These are phyloP conservation scores for Candida michaelii DNA, from an alignment of 805 yeast genomes.

Conservation along the genomic window DNA sequence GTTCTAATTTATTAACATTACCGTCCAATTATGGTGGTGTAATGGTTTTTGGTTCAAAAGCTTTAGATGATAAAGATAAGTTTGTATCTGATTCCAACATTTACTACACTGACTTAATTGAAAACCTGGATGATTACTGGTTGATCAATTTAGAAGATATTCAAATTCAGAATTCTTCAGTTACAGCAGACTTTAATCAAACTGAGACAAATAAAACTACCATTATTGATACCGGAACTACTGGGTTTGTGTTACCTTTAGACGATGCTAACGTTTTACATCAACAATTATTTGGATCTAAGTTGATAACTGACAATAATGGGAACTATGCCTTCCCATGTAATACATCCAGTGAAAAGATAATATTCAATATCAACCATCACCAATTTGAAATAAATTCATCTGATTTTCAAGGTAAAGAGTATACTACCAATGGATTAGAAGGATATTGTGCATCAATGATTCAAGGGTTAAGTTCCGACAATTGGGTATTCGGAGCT, in stretches of 20 bases:
- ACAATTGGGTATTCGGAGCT: slow-evolving; percentile 63
- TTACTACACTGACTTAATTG: slow-evolving; percentile 35
- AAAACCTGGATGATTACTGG: slow-evolving; percentile 49
- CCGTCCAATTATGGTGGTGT: slow-evolving; percentile 27
- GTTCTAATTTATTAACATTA: slow-evolving; percentile 32
- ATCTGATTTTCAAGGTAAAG: slow-evolving; percentile 48
- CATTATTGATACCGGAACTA: slow-evolving; percentile 66
- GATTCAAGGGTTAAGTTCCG: slow-evolving; percentile 53
- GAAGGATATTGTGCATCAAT: slow-evolving; percentile 61
- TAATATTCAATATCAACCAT: slow-evolving; percentile 45
- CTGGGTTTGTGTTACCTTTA: slow-evolving; percentile 55
- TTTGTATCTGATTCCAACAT: slow-evolving; percentile 35
- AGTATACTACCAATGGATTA: slow-evolving; percentile 35
- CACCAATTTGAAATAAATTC: slow-evolving; percentile 45
- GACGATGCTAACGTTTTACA: slow-evolving; percentile 56
- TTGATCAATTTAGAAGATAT: slow-evolving; percentile 43
- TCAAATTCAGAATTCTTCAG: slow-evolving; percentile 22
- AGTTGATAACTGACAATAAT: slow-evolving; percentile 53
- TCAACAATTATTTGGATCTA: slow-evolving; percentile 41
- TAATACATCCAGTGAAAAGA: slow-evolving; percentile 38
- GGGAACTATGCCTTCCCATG: slow-evolving; percentile 62
- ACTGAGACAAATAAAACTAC: slow-evolving; percentile 35
- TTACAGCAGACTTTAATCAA: slow-evolving; percentile 10
- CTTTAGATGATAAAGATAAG: slow-evolving; percentile 12
- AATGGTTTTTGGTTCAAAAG: slow-evolving; percentile 24